Conservation (phyloP, 2,329 filamentous ascomycete genomes). For the Xylariaceae sp. region DNA sequence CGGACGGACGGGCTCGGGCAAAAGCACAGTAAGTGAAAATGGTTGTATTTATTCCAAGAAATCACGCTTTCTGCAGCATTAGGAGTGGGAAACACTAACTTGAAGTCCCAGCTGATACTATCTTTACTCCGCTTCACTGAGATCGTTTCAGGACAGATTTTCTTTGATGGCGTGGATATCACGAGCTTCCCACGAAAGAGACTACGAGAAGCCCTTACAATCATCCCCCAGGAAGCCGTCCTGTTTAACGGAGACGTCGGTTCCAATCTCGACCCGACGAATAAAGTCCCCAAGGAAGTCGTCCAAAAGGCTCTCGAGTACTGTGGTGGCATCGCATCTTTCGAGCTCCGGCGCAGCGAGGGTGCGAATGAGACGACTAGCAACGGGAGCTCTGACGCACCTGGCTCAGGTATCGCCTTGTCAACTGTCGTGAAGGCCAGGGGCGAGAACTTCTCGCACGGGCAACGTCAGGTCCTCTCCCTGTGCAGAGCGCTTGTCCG, state of each 20-base stretch:
- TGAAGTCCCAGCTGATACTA: constrained; percentile 39
- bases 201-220: constrained; percentile 49
- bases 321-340: constrained; percentile 53
- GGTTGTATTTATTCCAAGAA: no score
- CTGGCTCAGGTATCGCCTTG: constrained; percentile 35
- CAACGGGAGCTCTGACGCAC: constrained; percentile 14
- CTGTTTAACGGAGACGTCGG: constrained; percentile 48
- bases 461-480: constrained; percentile 54
- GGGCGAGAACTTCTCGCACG: constrained; percentile 52
- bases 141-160: constrained; percentile 45
- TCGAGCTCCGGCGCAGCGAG: constrained; percentile 26
- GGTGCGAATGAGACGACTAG: constrained; percentile 21
- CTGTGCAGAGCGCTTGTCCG: constrained; percentile 51
- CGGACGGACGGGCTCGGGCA: constrained; percentile 76
- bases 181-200: constrained; percentile 44
- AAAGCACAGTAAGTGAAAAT: constrained; percentile 59
- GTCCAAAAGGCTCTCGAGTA: constrained; percentile 56
- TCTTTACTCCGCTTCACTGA: constrained; percentile 51
- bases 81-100: constrained; percentile 6
- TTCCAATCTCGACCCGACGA: constrained; percentile 60
- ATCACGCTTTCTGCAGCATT: no score
- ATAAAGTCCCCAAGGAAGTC: constrained; percentile 46
- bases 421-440: constrained; percentile 45
- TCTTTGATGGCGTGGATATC: constrained; percentile 53
- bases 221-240: constrained; percentile 55